Evolutionary conservation across 78 protist species (phyloP).

Genomic region (Chrysochromulina tobinii): DNA sequence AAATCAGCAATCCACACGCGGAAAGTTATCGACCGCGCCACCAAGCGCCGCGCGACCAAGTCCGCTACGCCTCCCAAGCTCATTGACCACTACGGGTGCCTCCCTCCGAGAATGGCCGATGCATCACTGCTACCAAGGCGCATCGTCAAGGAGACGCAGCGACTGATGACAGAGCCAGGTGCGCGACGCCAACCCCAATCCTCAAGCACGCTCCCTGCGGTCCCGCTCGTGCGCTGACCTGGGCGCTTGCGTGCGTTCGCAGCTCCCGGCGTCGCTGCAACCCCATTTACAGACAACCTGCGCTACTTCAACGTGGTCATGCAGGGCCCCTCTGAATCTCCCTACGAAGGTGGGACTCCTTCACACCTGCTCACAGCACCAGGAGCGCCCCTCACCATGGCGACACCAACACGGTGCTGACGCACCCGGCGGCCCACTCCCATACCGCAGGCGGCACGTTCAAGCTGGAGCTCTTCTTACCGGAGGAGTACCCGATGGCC

Average conservation of each 20-base stretch:
- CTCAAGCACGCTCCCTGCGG: background rate
- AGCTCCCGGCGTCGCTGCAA: conserved; percentile 87
- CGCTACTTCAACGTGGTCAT: conserved; percentile 89
- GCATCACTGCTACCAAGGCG: background rate
- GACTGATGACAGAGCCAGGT: conserved; percentile 41
- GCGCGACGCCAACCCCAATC: background rate
- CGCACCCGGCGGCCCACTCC: too few species aligned
- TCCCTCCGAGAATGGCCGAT: too few species aligned
- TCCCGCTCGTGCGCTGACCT: background rate
- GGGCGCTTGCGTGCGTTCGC: background rate
- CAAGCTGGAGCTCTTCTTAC: conserved; percentile 89
- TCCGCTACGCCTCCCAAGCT: too few species aligned
- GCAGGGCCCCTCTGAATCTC: conserved; percentile 80
- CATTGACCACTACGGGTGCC: too few species aligned
- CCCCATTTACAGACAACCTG: conserved; percentile 82
- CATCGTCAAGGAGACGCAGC: conserved; percentile 33
- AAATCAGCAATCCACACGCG: too few species aligned
- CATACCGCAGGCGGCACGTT: conserved; percentile 78
- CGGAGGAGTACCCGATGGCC: conserved; percentile 96
- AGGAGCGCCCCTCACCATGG: background rate
- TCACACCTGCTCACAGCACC: background rate
- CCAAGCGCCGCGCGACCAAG: too few species aligned
- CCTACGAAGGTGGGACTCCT: conserved; percentile 76
- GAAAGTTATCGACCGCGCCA: too few species aligned
- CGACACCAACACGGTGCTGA: too few species aligned